Conservation (phyloP, 2,329 filamentous ascomycete species). For the Fusarium liriodendri region DNA sequence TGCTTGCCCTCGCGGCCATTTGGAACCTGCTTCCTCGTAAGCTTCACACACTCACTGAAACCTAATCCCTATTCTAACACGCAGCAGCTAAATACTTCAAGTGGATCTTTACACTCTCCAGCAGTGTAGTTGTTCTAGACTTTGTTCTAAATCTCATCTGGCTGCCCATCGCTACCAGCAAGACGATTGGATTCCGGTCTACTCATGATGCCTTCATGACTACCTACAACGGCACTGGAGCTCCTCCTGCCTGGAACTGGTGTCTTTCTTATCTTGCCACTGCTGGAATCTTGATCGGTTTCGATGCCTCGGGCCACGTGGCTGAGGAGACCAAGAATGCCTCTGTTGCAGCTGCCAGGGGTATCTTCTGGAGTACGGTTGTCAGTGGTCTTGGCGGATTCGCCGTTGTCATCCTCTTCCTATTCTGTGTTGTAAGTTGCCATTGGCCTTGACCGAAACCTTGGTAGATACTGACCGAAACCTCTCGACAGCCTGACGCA, state of each 20-base stretch:
- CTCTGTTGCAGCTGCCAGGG: conserved; percentile 64
- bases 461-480: rapidly evolving
- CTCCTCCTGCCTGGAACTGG: conserved; percentile 71
- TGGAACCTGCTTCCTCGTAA: conserved; percentile 63
- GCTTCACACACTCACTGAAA: conserved; percentile 21
- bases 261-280: conserved; percentile 71
- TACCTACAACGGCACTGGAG: conserved; percentile 68
- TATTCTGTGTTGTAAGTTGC: conserved; percentile 64
- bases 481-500: conserved; percentile 56
- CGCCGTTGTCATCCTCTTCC: conserved; percentile 66
- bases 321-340: conserved; percentile 72
- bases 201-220: conserved; percentile 69
- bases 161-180: conserved; percentile 67
- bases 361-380: conserved; percentile 71
- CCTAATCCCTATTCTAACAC: background rate
- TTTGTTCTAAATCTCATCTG: conserved; percentile 70
- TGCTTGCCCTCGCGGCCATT: conserved; percentile 61
- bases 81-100: conserved; percentile 56
- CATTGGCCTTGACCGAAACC: background rate
- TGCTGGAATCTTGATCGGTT: conserved; percentile 69
- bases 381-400: conserved; percentile 67
- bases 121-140: conserved; percentile 64
- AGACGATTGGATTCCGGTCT: conserved; percentile 68
- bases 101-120: conserved; percentile 63
- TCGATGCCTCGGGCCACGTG: conserved; percentile 70